A percentile compares a stretch with the other conserved stretches of the same genome.
Evolutionary conservation across 345 rosid genomes (phyloP).

Genomic region (Dipteronia dyeriana): DNA sequence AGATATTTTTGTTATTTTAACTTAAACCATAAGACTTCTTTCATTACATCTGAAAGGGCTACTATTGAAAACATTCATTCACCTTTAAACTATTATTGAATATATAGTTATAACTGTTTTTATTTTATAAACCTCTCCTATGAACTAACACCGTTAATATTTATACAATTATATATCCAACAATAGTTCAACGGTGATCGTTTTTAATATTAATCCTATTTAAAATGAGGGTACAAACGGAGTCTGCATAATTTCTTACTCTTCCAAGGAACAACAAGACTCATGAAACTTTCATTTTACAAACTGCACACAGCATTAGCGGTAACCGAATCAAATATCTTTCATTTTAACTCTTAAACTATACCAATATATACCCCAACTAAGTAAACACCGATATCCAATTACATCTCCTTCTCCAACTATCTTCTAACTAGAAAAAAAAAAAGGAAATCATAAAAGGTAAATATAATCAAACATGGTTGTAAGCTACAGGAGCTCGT

Average conservation of each 20-base stretch:
- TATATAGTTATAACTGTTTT: too few relatives aligned
- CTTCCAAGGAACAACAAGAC: background rate
- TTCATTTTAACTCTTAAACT: background rate
- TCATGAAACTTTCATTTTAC: conserved; percentile 2
- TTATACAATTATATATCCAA: too few relatives aligned
- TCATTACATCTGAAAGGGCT: too few relatives aligned
- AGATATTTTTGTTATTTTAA: too few relatives aligned
- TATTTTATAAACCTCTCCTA: too few relatives aligned
- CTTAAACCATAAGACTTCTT: too few relatives aligned
- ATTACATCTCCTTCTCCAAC: background rate
- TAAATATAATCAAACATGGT: conserved; percentile 8
- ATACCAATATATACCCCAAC: background rate
- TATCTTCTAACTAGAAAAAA: background rate
- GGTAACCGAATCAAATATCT: background rate
- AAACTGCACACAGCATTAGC: conserved; percentile 3
- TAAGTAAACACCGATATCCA: background rate
- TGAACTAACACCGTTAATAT: too few relatives aligned
- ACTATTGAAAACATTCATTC: too few relatives aligned
- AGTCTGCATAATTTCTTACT: background rate
- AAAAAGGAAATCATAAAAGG: too few relatives aligned
- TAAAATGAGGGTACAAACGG: background rate
- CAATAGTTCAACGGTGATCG: too few relatives aligned
- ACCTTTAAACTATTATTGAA: too few relatives aligned
- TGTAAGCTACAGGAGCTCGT: conserved; percentile 20
- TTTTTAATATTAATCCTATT: too few relatives aligned